phyloP scores from a whole-genome alignment of 768 basidiomycete genomes.

The Gelatoporia subvermispora region DNA sequence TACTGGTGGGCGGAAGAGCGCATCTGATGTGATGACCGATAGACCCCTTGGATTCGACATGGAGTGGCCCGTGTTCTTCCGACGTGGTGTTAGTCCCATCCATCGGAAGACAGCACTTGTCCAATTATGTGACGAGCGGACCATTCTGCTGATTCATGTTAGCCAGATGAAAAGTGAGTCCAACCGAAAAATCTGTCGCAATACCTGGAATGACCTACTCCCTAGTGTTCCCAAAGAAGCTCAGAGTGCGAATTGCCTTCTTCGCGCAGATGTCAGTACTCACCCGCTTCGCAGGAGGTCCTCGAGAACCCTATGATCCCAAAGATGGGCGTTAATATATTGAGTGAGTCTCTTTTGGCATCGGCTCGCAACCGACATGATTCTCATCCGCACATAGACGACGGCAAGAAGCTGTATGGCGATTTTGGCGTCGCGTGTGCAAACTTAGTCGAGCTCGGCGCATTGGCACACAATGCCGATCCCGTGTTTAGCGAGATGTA shows the following conservation, averaged over 20 bases:
- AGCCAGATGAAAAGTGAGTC: conserved; percentile 40
- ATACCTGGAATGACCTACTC: not conserved
- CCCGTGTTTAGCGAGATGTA: conserved; percentile 26
- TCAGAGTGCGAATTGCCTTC: conserved; percentile 27
- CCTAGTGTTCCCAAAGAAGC: conserved; percentile 39
- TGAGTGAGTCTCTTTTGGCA: conserved; percentile 28
- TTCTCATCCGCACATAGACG: conserved; percentile 27
- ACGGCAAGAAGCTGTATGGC: conserved; percentile 42
- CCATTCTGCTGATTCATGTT: conserved; percentile 44
- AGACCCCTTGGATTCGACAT: conserved; percentile 50
- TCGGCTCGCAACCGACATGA: not conserved
- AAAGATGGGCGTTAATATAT: conserved; percentile 47
- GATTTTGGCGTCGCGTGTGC: conserved; percentile 41
- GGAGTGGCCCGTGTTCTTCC: conserved; percentile 40
- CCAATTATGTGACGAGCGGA: conserved; percentile 38
- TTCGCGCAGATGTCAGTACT: not conserved
- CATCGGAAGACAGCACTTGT: conserved; percentile 39
- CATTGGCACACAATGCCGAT: conserved; percentile 38
- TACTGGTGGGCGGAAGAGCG: no score
- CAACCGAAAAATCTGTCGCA: not conserved
- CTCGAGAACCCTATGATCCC: conserved; percentile 35
- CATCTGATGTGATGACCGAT: not conserved
- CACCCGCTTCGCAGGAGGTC: conserved; percentile 30
- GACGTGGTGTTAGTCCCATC: conserved; percentile 16
- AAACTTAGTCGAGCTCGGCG: conserved; percentile 43